These are phyloP conservation scores for Scedosporium minutisporum DNA, from an alignment of 2,329 filamentous ascomycete species.

Conservation along the genomic window DNA sequence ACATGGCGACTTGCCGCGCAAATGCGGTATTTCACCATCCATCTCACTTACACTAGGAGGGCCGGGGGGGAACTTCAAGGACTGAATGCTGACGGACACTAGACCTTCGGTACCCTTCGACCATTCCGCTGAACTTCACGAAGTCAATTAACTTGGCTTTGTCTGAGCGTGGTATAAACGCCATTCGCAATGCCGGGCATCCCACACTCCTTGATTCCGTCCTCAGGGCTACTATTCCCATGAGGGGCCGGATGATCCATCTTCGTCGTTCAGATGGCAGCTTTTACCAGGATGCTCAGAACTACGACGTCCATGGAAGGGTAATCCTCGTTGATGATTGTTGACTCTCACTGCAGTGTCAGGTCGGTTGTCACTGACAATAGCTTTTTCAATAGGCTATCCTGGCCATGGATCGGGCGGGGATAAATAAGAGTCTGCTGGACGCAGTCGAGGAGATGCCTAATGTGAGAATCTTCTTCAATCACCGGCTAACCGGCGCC, in stretches of 20 bases:
- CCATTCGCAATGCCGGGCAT: constrained; percentile 62
- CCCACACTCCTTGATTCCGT: constrained; percentile 63
- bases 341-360: too few relatives aligned
- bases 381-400: constrained; percentile 63
- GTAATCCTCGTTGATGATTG: constrained; percentile 37
- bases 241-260: constrained; percentile 96
- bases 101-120: constrained; percentile 82
- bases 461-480: constrained; percentile 88
- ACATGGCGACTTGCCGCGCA: constrained; percentile 6
- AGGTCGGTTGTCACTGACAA: neutral
- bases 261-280: constrained; percentile 53
- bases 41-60: neutral
- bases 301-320: constrained; percentile 81
- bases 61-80: neutral
- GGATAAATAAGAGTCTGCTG: constrained; percentile 73
- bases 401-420: constrained; percentile 74
- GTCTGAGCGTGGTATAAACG: constrained; percentile 87
- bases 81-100: neutral
- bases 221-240: constrained; percentile 72
- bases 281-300: constrained; percentile 72
- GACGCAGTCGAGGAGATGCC: constrained; percentile 74
- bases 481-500: constrained; percentile 84
- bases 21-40: neutral
- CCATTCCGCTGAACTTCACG: constrained; percentile 84
- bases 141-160: constrained; percentile 97